Percentiles rank a stretch among this genome's conserved stretches.
Evolutionary conservation across 192 early-diverging fungal genomes (phyloP).

Genomic region (Backusella mclennaniae): DNA sequence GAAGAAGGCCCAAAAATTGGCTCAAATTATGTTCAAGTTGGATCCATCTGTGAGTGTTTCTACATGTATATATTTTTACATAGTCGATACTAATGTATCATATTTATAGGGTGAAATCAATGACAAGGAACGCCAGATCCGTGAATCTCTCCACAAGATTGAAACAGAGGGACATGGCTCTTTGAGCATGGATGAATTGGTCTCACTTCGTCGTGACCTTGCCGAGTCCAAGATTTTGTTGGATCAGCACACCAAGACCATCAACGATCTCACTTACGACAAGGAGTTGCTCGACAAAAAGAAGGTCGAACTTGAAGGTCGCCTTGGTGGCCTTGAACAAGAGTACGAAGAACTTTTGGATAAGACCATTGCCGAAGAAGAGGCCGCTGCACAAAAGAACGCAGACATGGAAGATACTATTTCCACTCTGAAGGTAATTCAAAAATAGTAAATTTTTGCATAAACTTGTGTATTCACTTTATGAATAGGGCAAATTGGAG

Average conservation of each 20-base stretch:
- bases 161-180: slow-evolving; percentile 46
- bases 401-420: slow-evolving; percentile 75
- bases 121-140: slow-evolving; percentile 79
- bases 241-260: slow-evolving; percentile 63
- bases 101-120: slow-evolving; percentile 52
- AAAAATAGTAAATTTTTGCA: background rate
- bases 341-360: slow-evolving; percentile 86
- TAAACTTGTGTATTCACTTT: background rate
- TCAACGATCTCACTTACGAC: slow-evolving; percentile 63
- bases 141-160: slow-evolving; percentile 69
- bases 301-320: slow-evolving; percentile 68
- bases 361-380: slow-evolving; percentile 73
- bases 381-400: slow-evolving; percentile 54
- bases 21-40: slow-evolving; percentile 83
- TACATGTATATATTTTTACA: background rate
- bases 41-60: slow-evolving; percentile 63
- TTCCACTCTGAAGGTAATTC: slow-evolving; percentile 70
- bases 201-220: slow-evolving; percentile 70
- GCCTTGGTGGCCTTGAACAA: slow-evolving; percentile 64
- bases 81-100: background rate
- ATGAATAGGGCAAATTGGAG: slow-evolving; percentile 71
- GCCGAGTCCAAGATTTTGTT: slow-evolving; percentile 65
- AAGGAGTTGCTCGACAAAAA: slow-evolving; percentile 56
- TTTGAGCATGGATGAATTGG: slow-evolving; percentile 64
- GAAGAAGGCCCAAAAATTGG: slow-evolving; percentile 84